These are phyloP conservation scores for Cystobasidium tubakii DNA, from an alignment of 768 basidiomycete genomes.

Conservation along the genomic window DNA sequence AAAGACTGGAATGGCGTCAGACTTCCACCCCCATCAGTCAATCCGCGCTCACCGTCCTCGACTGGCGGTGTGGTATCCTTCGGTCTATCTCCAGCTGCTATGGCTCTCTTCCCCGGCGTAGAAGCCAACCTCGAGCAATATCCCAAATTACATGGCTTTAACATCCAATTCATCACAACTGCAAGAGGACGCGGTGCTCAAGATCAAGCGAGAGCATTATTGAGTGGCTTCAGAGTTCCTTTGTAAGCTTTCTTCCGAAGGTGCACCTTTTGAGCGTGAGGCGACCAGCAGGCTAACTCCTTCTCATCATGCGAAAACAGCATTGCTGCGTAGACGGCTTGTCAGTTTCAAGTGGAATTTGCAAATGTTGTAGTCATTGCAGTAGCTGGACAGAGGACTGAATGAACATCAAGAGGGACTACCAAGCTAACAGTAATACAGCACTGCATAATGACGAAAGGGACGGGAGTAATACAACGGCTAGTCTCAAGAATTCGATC, in stretches of 20 bases:
- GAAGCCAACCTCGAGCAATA: slow-evolving; percentile 90
- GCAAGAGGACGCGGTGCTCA: slow-evolving; percentile 82
- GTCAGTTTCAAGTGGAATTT: background rate
- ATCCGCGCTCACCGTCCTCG: slow-evolving; percentile 57
- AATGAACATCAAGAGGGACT: background rate
- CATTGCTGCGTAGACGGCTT: slow-evolving; percentile 6
- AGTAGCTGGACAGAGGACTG: background rate
- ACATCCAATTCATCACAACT: slow-evolving; percentile 88
- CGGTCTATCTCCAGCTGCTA: slow-evolving; percentile 73
- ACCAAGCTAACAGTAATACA: background rate
- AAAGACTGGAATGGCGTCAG: slow-evolving; percentile 81
- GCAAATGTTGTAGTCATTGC: background rate
- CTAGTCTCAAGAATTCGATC: background rate
- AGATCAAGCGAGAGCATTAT: slow-evolving; percentile 73
- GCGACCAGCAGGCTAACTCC: background rate
- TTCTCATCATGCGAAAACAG: background rate
- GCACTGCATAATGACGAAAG: background rate
- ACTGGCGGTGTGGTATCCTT: slow-evolving; percentile 84
- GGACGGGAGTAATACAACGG: background rate
- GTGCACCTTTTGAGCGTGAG: background rate
- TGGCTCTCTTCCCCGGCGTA: slow-evolving; percentile 89
- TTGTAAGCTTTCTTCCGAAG: slow-evolving; percentile 52
- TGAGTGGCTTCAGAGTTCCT: slow-evolving; percentile 89
- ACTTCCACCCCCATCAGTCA: slow-evolving; percentile 68
- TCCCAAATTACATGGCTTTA: slow-evolving; percentile 78